Conservation (phyloP, 2,329 filamentous ascomycete species). For the Fusarium pseudograminearum region DNA sequence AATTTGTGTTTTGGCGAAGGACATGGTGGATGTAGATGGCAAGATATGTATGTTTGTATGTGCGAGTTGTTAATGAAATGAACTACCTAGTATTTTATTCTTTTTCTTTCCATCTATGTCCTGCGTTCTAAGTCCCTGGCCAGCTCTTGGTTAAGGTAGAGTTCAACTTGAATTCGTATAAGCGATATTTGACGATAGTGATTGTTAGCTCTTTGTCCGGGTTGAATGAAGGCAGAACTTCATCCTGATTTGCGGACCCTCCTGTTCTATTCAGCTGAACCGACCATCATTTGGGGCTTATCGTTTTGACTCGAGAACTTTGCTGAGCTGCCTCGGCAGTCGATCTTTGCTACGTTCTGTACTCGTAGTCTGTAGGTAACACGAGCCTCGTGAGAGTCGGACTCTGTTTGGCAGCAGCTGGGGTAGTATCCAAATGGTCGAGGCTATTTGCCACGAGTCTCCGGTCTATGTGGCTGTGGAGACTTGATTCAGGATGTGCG, state of each 20-base stretch:
- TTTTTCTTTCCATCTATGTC: slow-evolving; percentile 26
- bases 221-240: not conserved
- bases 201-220: not conserved
- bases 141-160: slow-evolving; percentile 3
- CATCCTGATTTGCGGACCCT: not conserved
- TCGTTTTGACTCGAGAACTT: not conserved
- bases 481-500: not conserved
- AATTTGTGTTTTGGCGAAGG: slow-evolving; percentile 23
- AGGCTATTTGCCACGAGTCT: not conserved
- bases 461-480: not conserved
- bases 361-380: not conserved
- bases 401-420: not conserved
- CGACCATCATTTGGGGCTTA: not conserved
- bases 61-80: slow-evolving; percentile 49
- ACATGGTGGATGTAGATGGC: slow-evolving; percentile 18
- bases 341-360: not conserved
- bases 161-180: slow-evolving; percentile 1
- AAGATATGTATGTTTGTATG: slow-evolving; percentile 46
- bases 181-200: not conserved
- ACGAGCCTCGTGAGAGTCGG: not conserved
- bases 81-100: slow-evolving; percentile 47
- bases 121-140: slow-evolving; percentile 9
- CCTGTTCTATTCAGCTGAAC: not conserved
- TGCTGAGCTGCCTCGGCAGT: not conserved
- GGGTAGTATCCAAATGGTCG: not conserved